Percentiles rank a stretch among this genome's conserved stretches.
Evolutionary conservation across 257 asterid species (phyloP).

Genomic region (Fraxinus americana): DNA sequence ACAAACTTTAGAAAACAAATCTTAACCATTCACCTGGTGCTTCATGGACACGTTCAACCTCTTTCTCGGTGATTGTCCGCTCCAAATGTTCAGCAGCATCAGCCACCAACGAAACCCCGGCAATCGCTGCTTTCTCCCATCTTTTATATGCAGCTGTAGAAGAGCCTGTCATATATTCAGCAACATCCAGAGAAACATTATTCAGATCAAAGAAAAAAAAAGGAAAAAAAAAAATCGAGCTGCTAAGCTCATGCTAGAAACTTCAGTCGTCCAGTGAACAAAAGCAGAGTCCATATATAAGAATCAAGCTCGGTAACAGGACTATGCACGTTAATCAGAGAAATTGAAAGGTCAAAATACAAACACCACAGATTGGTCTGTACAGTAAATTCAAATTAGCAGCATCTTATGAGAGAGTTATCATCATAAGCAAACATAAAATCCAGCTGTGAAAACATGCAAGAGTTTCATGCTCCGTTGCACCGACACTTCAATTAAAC

Average conservation of each 20-base stretch:
- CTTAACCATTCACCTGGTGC: slow-evolving; percentile 52
- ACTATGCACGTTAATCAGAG: not conserved
- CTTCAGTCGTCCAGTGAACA: slow-evolving; percentile 11
- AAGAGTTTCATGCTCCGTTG: not conserved
- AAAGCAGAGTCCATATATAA: not conserved
- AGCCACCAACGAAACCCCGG: slow-evolving; percentile 99
- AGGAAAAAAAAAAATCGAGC: not conserved
- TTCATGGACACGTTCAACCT: slow-evolving; percentile 51
- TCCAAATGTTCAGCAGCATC: slow-evolving; percentile 99
- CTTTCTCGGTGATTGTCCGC: slow-evolving; percentile 68
- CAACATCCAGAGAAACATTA: slow-evolving; percentile 17
- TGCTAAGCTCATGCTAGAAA: slow-evolving; percentile 8
- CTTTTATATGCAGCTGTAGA: slow-evolving; percentile 86
- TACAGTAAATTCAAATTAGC: not conserved
- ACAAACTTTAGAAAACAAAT: slow-evolving; percentile 6
- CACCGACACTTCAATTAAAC: too few relatives aligned
- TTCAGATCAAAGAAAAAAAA: slow-evolving; percentile 1
- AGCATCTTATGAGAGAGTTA: not conserved
- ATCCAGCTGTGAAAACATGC: not conserved
- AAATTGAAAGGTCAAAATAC: slow-evolving; percentile 17
- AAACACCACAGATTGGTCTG: not conserved
- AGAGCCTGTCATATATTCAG: slow-evolving; percentile 44
- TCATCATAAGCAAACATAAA: not conserved
- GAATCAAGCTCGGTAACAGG: not conserved
- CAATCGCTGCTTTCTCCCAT: slow-evolving; percentile 99